A percentile compares a stretch with the other conserved stretches of the same genome.
phyloP scores from a whole-genome alignment of 2,329 filamentous ascomycete genomes.

The Ophiostoma piceae region DNA sequence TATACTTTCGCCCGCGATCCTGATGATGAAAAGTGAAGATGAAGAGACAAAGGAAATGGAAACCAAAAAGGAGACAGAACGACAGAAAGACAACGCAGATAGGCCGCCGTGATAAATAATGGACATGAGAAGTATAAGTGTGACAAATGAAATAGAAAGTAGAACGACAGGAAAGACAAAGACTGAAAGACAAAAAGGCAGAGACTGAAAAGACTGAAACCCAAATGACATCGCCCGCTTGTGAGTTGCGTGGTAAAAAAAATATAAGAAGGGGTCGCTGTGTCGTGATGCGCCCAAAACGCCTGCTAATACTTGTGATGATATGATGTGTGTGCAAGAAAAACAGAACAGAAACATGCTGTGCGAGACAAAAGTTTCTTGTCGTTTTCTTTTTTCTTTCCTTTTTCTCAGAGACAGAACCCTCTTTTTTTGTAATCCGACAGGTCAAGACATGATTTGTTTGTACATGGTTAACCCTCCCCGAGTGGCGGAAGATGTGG shows the following conservation, averaged over 20 bases:
- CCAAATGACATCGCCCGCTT: conserved; percentile 14
- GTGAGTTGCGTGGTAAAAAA: background rate
- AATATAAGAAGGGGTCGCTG: background rate
- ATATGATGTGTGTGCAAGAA: conserved; percentile 19
- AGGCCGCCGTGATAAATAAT: conserved; percentile 11
- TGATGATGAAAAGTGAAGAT: conserved; percentile 22
- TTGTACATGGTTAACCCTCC: conserved; percentile 20
- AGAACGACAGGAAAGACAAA: conserved; percentile 13
- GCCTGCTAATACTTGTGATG: conserved; percentile 29
- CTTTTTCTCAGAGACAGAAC: conserved; percentile 22
- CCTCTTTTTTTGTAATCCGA: conserved; percentile 30
- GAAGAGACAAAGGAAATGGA: conserved; percentile 23
- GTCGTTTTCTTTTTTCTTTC: conserved; percentile 22
- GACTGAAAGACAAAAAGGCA: background rate
- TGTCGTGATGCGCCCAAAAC: conserved; percentile 22
- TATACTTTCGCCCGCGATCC: conserved; percentile 22
- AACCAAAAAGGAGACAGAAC: conserved; percentile 1
- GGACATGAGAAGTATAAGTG: conserved; percentile 14
- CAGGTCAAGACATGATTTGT: conserved; percentile 24
- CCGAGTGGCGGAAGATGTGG: background rate
- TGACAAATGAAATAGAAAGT: conserved; percentile 16
- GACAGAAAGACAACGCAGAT: background rate
- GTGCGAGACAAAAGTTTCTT: conserved; percentile 27
- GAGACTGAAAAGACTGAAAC: background rate
- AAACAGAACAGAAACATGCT: conserved; percentile 29